These are phyloP conservation scores for Crucibulum laeve DNA, from an alignment of 768 basidiomycete genomes.

Conservation along the genomic window DNA sequence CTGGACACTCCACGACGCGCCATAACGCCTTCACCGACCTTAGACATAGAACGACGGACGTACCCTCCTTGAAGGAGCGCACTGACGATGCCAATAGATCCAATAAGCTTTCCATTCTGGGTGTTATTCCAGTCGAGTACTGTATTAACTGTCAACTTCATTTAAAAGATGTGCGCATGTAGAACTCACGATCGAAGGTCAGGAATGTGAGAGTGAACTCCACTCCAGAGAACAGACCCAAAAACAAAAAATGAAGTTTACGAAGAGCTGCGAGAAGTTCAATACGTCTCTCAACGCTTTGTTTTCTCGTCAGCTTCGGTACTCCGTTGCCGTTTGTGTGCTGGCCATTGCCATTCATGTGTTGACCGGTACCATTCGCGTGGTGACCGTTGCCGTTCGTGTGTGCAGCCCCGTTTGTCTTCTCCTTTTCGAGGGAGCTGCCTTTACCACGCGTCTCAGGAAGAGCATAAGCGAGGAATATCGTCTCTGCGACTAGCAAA, in stretches of 20 bases:
- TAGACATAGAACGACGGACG: slow-evolving; percentile 76
- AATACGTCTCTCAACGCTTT: slow-evolving; percentile 47
- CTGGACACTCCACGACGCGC: slow-evolving; percentile 75
- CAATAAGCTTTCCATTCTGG: slow-evolving; percentile 83
- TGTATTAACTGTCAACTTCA: slow-evolving; percentile 19
- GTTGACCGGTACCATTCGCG: slow-evolving; percentile 11
- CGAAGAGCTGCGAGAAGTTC: slow-evolving; percentile 55
- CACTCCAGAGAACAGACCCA: slow-evolving; percentile 89
- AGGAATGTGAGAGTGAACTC: slow-evolving; percentile 97
- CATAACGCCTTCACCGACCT: slow-evolving; percentile 77
- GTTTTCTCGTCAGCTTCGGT: slow-evolving; percentile 20
- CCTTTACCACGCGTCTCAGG: slow-evolving; percentile 79
- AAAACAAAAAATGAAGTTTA: slow-evolving; percentile 76
- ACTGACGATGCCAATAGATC: slow-evolving; percentile 85
- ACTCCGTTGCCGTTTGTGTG: slow-evolving; percentile 15
- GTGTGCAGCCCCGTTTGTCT: background rate
- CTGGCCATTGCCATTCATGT: slow-evolving; percentile 10
- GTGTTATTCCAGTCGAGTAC: slow-evolving; percentile 88
- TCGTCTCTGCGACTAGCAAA: slow-evolving; percentile 74
- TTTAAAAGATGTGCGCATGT: background rate
- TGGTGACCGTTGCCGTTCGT: slow-evolving; percentile 2
- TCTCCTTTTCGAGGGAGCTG: slow-evolving; percentile 13
- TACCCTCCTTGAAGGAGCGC: slow-evolving; percentile 92
- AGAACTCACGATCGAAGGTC: slow-evolving; percentile 74
- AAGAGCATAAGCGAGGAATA: slow-evolving; percentile 67